Evolutionary conservation across 2,329 filamentous ascomycete genomes (phyloP).

Genomic region (Dissoconium aciculare): DNA sequence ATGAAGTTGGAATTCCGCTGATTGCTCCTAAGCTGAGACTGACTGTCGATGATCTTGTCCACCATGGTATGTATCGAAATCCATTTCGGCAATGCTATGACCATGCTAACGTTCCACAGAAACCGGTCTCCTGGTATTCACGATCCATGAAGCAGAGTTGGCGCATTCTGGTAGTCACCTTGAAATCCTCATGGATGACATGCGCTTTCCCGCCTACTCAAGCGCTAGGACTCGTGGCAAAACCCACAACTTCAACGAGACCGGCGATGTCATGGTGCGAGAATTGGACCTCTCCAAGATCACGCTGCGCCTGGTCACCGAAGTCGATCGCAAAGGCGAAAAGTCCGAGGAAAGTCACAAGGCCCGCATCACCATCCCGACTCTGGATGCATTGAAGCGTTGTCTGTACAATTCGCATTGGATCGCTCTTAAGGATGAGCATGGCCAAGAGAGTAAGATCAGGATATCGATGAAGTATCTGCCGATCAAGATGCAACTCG

Average conservation of each 20-base stretch:
- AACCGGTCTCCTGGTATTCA: conserved; percentile 86
- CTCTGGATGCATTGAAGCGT: conserved; percentile 72
- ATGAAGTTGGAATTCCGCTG: conserved; percentile 33
- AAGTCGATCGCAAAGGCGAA: conserved; percentile 57
- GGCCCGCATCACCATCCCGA: conserved; percentile 71
- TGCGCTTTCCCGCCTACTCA: conserved; percentile 76
- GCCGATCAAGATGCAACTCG: conserved; percentile 82
- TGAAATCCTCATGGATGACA: conserved; percentile 87
- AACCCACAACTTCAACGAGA: conserved; percentile 68
- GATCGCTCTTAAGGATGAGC: conserved; percentile 61
- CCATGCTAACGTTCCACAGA: conserved; percentile 40
- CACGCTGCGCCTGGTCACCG: conserved; percentile 72
- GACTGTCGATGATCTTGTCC: conserved; percentile 61
- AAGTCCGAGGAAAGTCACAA: conserved; percentile 58
- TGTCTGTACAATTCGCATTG: conserved; percentile 72
- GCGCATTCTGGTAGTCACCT: conserved; percentile 60
- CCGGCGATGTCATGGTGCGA: conserved; percentile 85
- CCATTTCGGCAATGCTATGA: not conserved
- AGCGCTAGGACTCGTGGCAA: conserved; percentile 60
- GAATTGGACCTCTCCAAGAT: conserved; percentile 94
- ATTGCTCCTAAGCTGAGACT: conserved; percentile 62
- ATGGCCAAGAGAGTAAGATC: conserved; percentile 62
- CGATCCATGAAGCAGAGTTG: conserved; percentile 78
- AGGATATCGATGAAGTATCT: conserved; percentile 91
- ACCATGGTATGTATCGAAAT: conserved; percentile 44